phyloP scores from a whole-genome alignment of 768 basidiomycete species.

The Myochromella boudieri region DNA sequence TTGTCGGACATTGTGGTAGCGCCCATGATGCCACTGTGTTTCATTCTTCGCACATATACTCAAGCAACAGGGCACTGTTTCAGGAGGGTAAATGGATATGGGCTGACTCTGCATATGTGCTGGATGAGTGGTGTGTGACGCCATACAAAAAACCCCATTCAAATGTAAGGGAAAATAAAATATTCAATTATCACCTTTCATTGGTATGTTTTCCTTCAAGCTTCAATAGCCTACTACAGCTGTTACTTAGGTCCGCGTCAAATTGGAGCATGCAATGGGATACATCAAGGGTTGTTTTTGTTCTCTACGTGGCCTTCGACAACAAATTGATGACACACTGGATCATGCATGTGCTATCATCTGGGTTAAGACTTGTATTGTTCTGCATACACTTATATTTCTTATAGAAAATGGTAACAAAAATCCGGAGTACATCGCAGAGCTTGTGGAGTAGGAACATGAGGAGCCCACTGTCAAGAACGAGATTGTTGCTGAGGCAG shows the following conservation, averaged over 20 bases:
- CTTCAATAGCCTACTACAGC: slow-evolving; percentile 21
- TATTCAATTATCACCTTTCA: slow-evolving; percentile 22
- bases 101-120: slow-evolving; percentile 41
- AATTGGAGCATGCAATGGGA: slow-evolving; percentile 39
- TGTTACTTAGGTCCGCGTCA: slow-evolving; percentile 29
- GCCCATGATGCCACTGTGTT: slow-evolving; percentile 33
- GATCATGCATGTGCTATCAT: slow-evolving; percentile 27
- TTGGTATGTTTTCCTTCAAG: slow-evolving; percentile 24
- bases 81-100: slow-evolving; percentile 32
- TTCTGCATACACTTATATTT: background rate
- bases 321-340: slow-evolving; percentile 21
- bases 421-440: background rate
- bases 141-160: background rate
- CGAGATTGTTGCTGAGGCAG: background rate
- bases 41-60: slow-evolving; percentile 18
- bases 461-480: background rate
- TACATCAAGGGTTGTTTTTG: slow-evolving; percentile 39
- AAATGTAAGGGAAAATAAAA: background rate
- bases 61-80: slow-evolving; percentile 20
- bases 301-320: slow-evolving; percentile 29
- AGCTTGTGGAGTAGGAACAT: background rate
- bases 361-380: slow-evolving; percentile 32
- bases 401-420: background rate
- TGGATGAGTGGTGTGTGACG: slow-evolving; percentile 10
- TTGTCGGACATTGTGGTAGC: slow-evolving; percentile 27